Percentiles rank a stretch among this genome's conserved stretches.
phyloP scores from a whole-genome alignment of 164 flowering plant species.

The Stephania cephalantha region DNA sequence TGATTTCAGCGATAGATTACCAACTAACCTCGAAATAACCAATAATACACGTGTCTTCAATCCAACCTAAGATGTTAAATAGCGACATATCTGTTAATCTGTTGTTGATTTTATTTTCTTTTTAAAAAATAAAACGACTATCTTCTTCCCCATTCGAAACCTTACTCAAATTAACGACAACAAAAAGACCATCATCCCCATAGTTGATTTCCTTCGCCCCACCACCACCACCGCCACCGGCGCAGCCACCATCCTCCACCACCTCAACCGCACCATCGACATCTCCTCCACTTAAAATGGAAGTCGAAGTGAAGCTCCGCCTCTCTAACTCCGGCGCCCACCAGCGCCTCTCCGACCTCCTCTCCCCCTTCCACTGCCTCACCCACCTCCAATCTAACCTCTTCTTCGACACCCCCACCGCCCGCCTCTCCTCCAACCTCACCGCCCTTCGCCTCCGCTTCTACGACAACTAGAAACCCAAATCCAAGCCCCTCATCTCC shows the following conservation, averaged over 20 bases:
- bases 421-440: constrained; percentile 40
- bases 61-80: no score
- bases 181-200: no score
- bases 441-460: constrained; percentile 74
- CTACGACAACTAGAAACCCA: constrained; percentile 40
- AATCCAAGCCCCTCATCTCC: constrained; percentile 42
- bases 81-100: no score
- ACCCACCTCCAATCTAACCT: constrained; percentile 64
- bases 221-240: constrained; percentile 20
- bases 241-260: constrained; percentile 30
- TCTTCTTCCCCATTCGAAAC: no score
- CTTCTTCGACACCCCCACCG: constrained; percentile 50
- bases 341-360: constrained; percentile 51
- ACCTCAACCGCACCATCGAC: constrained; percentile 9
- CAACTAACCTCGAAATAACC: no score
- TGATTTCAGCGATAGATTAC: no score
- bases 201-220: no score
- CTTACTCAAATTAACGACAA: no score
- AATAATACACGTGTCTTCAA: no score
- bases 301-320: constrained; percentile 68
- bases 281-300: constrained; percentile 24
- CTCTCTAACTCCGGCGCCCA: constrained; percentile 50
- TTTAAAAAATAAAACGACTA: no score
- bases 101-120: no score
- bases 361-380: constrained; percentile 47